A percentile compares a stretch with the other conserved stretches of the same genome.
phyloP scores from a whole-genome alignment of 768 basidiomycete genomes.

The Butyriboletus loyo region DNA sequence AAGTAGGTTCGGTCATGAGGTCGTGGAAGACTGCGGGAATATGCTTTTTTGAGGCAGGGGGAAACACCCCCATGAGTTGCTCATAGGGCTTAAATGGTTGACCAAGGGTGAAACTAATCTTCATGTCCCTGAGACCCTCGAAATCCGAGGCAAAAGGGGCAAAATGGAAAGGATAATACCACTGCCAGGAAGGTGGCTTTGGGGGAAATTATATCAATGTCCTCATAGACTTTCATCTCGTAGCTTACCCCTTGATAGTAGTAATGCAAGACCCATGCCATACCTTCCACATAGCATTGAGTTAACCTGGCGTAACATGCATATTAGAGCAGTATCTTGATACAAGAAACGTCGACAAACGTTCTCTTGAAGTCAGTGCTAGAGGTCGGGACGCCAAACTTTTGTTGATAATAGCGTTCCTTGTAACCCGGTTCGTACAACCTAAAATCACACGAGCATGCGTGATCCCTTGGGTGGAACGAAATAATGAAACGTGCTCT shows the following conservation, averaged over 20 bases:
- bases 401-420: constrained; percentile 91
- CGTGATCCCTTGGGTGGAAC: neutral
- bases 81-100: constrained; percentile 96
- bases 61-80: constrained; percentile 98
- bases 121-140: constrained; percentile 69
- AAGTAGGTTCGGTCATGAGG: constrained; percentile 83
- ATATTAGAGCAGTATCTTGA: constrained; percentile 3
- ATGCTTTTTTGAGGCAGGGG: constrained; percentile 80
- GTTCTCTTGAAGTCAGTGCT: constrained; percentile 69
- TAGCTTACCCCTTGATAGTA: constrained; percentile 93
- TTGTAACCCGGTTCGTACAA: constrained; percentile 96
- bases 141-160: constrained; percentile 98
- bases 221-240: neutral
- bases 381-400: constrained; percentile 76
- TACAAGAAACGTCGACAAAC: constrained; percentile 43
- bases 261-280: constrained; percentile 94
- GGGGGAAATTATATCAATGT: constrained; percentile 18
- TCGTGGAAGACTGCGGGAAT: constrained; percentile 83
- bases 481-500: constrained; percentile 13
- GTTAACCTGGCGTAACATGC: constrained; percentile 54
- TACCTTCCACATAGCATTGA: constrained; percentile 84
- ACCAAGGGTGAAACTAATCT: constrained; percentile 76
- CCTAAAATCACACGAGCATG: constrained; percentile 39
- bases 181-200: constrained; percentile 93
- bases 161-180: constrained; percentile 99